Percentiles rank a stretch among this genome's conserved stretches.
Evolutionary conservation across 441 rosid species (phyloP).

Genomic region (Omphalea diandra): DNA sequence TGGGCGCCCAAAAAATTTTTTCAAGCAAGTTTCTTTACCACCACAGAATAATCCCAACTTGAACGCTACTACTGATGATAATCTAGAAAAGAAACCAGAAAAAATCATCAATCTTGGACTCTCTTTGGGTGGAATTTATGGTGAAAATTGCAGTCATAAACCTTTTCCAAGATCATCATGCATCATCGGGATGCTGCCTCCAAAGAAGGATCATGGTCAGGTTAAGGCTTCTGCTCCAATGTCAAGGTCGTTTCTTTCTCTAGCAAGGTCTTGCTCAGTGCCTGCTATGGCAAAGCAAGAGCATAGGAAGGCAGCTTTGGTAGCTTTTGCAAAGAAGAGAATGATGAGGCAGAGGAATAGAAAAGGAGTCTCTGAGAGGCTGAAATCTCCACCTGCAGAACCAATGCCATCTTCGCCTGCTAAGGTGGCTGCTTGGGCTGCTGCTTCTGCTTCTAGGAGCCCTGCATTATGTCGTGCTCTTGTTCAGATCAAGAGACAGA

Average conservation of each 20-base stretch:
- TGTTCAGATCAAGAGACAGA: slow-evolving; percentile 17
- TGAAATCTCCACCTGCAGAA: neutral
- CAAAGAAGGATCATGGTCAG: neutral
- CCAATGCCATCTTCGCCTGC: slow-evolving; percentile 20
- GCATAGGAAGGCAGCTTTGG: slow-evolving; percentile 4
- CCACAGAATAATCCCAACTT: neutral
- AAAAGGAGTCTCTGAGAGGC: slow-evolving; percentile 1
- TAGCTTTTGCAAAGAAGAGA: slow-evolving; percentile 13
- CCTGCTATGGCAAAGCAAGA: slow-evolving; percentile 19
- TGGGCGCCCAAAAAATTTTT: neutral
- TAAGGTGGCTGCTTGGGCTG: slow-evolving; percentile 29
- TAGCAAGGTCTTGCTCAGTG: slow-evolving; percentile 24
- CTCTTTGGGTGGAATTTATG: slow-evolving; percentile 31
- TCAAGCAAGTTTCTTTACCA: slow-evolving; percentile 7
- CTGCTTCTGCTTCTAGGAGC: slow-evolving; percentile 24
- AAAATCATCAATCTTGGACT: slow-evolving; percentile 28
- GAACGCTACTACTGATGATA: neutral
- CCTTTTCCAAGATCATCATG: slow-evolving; percentile 26
- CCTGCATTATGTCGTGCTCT: slow-evolving; percentile 26
- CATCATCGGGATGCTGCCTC: neutral
- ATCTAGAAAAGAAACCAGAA: neutral
- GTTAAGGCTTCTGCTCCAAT: neutral
- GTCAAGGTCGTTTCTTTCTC: slow-evolving; percentile 13
- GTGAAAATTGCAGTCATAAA: slow-evolving; percentile 11
- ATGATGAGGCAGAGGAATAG: slow-evolving; percentile 5